phyloP scores from a whole-genome alignment of 345 rosid species.

The Ceriops decandra region DNA sequence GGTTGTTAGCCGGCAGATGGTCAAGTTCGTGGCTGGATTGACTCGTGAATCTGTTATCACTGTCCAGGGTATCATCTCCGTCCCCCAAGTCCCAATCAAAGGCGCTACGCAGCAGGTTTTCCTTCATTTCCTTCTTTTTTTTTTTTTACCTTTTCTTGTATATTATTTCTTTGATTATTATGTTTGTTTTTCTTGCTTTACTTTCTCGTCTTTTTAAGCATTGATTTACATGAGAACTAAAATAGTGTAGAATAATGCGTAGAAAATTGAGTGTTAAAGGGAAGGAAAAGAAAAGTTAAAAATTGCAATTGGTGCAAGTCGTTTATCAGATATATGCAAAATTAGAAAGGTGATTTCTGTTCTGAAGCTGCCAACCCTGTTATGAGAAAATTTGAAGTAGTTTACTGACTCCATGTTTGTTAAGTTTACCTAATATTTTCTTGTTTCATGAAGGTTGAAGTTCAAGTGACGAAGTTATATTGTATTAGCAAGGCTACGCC shows the following conservation, averaged over 20 bases:
- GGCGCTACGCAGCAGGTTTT: slow-evolving; percentile 21
- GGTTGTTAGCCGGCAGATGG: slow-evolving; percentile 56
- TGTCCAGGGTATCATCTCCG: slow-evolving; percentile 15
- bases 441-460: slow-evolving; percentile 47
- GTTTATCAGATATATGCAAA: too few species aligned
- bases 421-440: neutral
- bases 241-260: too few species aligned
- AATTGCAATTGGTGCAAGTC: too few species aligned
- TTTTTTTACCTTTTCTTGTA: neutral
- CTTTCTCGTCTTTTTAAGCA: too few species aligned
- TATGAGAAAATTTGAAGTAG: too few species aligned
- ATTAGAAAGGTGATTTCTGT: too few species aligned
- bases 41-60: slow-evolving; percentile 70
- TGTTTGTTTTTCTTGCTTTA: neutral
- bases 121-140: neutral
- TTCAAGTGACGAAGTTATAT: slow-evolving; percentile 57
- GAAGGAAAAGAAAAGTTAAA: too few species aligned
- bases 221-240: too few species aligned
- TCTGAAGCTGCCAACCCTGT: too few species aligned
- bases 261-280: too few species aligned
- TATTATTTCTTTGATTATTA: neutral
- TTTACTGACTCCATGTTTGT: neutral
- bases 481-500: slow-evolving; percentile 58
- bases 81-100: slow-evolving; percentile 37
- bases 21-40: slow-evolving; percentile 46